A percentile compares a stretch with the other conserved stretches of the same genome.
These are phyloP conservation scores for Boletus reticuloceps DNA, from an alignment of 768 basidiomycete genomes.

Conservation along the genomic window DNA sequence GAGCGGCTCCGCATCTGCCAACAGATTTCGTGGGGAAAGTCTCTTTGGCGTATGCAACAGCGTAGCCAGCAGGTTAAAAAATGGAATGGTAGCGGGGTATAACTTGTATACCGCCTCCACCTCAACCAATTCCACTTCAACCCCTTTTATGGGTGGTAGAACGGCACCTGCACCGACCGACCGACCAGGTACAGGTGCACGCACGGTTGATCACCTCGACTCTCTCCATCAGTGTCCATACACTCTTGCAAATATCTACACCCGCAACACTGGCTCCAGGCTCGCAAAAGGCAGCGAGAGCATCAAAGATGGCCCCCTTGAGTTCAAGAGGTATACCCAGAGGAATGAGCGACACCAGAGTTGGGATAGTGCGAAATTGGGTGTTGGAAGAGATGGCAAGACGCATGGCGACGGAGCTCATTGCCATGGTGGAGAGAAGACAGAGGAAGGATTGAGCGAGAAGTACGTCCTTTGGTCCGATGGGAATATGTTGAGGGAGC, in stretches of 20 bases:
- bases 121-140: constrained; percentile 85
- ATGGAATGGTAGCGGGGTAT: constrained; percentile 89
- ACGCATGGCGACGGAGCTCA: constrained; percentile 73
- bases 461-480: constrained; percentile 70
- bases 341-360: constrained; percentile 74
- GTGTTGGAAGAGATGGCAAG: constrained; percentile 72
- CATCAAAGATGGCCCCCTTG: constrained; percentile 81
- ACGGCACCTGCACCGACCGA: constrained; percentile 25
- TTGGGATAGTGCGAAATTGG: constrained; percentile 79
- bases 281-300: constrained; percentile 78
- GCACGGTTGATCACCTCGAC: constrained; percentile 81
- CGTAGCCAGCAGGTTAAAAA: constrained; percentile 77
- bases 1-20: constrained; percentile 56
- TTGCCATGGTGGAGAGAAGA: constrained; percentile 75
- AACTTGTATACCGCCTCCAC: constrained; percentile 74
- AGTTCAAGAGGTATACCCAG: constrained; percentile 85
- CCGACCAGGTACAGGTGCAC: constrained; percentile 37
- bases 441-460: constrained; percentile 80
- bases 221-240: constrained; percentile 84
- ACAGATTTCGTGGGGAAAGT: constrained; percentile 55
- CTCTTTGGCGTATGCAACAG: constrained; percentile 83
- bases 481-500: constrained; percentile 40
- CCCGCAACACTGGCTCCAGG: constrained; percentile 73
- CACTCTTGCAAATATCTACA: constrained; percentile 75
- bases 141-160: constrained; percentile 65